These are phyloP conservation scores for Dichomitus squalens DNA, from an alignment of 1,284 basidiomycete species.

Conservation along the genomic window DNA sequence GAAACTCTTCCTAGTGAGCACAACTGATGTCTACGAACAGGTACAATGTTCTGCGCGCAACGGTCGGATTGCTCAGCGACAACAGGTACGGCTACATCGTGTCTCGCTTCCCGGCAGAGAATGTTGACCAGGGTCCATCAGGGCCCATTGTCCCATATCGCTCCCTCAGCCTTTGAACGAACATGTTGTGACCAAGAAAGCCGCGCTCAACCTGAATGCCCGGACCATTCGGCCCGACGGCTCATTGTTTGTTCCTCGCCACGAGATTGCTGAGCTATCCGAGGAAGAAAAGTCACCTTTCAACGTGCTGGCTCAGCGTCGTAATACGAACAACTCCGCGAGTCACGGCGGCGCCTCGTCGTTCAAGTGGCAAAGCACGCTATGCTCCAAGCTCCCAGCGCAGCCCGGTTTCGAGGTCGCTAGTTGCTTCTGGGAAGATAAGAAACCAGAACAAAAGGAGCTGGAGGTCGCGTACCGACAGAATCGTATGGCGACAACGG, in stretches of 20 bases:
- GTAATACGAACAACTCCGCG: slow-evolving; percentile 36
- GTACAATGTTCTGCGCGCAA: slow-evolving; percentile 51
- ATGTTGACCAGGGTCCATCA: slow-evolving; percentile 21
- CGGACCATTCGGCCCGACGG: slow-evolving; percentile 52
- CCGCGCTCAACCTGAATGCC: slow-evolving; percentile 44
- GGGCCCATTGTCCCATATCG: slow-evolving; percentile 50
- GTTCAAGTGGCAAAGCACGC: slow-evolving; percentile 56
- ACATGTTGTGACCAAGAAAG: slow-evolving; percentile 32
- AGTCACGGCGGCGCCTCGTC: slow-evolving; percentile 41
- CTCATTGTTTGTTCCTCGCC: slow-evolving; percentile 46
- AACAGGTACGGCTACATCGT: slow-evolving; percentile 45
- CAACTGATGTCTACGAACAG: slow-evolving; percentile 30
- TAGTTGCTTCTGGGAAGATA: slow-evolving; percentile 60
- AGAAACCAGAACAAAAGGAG: slow-evolving; percentile 51
- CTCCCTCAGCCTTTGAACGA: slow-evolving; percentile 47
- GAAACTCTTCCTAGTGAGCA: neutral
- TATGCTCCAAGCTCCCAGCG: slow-evolving; percentile 47
- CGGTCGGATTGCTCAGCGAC: slow-evolving; percentile 43
- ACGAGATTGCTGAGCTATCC: slow-evolving; percentile 41
- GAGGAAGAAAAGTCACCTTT: slow-evolving; percentile 46
- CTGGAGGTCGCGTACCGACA: slow-evolving; percentile 58
- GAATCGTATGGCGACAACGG: slow-evolving; percentile 57
- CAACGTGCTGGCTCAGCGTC: slow-evolving; percentile 46
- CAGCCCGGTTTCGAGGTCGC: slow-evolving; percentile 52
- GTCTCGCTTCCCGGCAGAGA: too few species aligned